These are phyloP conservation scores for Selaginella moellendorffii DNA, from an alignment of 75 land plant species.

Conservation along the genomic window DNA sequence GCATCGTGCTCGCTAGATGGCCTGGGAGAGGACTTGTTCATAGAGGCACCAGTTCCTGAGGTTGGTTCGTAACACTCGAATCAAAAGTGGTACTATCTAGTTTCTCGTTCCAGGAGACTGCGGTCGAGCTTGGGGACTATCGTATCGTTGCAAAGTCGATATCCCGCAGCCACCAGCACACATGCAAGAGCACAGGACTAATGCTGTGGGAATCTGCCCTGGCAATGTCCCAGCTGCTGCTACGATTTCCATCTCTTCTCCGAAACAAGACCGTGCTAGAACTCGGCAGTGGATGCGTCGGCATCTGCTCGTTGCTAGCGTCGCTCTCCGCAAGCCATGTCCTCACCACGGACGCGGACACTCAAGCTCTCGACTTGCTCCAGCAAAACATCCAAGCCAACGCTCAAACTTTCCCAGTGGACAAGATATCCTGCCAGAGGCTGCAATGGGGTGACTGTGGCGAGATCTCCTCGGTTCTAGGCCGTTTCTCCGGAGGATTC, in stretches of 20 bases:
- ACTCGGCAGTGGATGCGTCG: constrained; percentile 76
- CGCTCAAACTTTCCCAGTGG: constrained; percentile 11
- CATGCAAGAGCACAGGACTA: constrained; percentile 77
- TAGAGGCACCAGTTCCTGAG: constrained; percentile 35
- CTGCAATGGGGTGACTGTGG: constrained; percentile 75
- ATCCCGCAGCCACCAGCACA: constrained; percentile 66
- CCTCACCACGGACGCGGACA: constrained; percentile 83
- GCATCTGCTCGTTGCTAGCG: constrained; percentile 78
- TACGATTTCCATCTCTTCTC: constrained; percentile 37
- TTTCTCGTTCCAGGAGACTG: constrained; percentile 35
- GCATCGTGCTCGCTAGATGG: constrained; percentile 36
- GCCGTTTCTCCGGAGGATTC: constrained; percentile 27
- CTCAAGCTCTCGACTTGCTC: constrained; percentile 40
- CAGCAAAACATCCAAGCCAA: constrained; percentile 49
- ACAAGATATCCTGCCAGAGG: constrained; percentile 25
- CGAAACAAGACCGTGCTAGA: constrained; percentile 59
- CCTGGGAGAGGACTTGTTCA: constrained; percentile 48
- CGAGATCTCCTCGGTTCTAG: constrained; percentile 34
- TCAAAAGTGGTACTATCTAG: no score
- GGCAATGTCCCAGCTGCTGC: constrained; percentile 48
- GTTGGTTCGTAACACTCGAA: constrained; percentile 26
- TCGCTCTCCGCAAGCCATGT: constrained; percentile 37
- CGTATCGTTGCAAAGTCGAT: constrained; percentile 41
- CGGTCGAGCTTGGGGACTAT: constrained; percentile 23
- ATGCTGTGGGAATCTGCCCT: constrained; percentile 96